Base-by-base conservation (phyloP, 306 rosid genomes). In the Sechiopsis laciniata region DNA sequence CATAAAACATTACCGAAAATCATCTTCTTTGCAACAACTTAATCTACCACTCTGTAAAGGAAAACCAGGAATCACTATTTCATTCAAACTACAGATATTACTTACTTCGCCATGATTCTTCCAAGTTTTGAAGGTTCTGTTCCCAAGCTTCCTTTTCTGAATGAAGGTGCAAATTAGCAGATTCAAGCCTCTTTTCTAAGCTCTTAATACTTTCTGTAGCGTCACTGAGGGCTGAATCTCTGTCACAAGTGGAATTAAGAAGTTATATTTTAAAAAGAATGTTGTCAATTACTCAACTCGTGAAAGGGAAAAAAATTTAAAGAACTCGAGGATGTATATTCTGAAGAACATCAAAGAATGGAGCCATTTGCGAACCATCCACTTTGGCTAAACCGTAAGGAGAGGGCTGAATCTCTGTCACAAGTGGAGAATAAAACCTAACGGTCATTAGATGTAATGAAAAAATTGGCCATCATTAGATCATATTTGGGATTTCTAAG, bases 51-150 rank as follows among this genome's bases (percentile, higher is more conserved):
- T 11, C 16, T 46, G 16, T 50, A 48, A 63, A 17, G 74, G 10
- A 69, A 55, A 45, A 9, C 26, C 40, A 50, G 50, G 73, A 64
- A 71, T 56, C 66, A 48, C 53, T 48, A 80, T 76, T 67, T 64
- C 76, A 75, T 74, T 71, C 76, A 63, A 80, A 55, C 77, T 32
- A 60, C 29, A 74, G 37, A 46, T 76, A 78, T 79, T 91, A 95
- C 99, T 79, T 91, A 95, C 99, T 78, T 78, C 84, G 86, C 99
- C 99, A 95, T 55, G 88, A 89, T 82, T 95, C 99, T 85, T 89
- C 99, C 81, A 91, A 83, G 84, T 84, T 95, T 76, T 80, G 87
- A 71, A 95, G 95, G 85, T 82, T 87, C 59, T 72, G 79, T 80
- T 90, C 99, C 99, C 97, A 91, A 79, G 86, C 85, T 85, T 88